These are phyloP conservation scores for Wickerhamiella slavikovae DNA, from an alignment of 805 yeast genomes.

Conservation along the genomic window DNA sequence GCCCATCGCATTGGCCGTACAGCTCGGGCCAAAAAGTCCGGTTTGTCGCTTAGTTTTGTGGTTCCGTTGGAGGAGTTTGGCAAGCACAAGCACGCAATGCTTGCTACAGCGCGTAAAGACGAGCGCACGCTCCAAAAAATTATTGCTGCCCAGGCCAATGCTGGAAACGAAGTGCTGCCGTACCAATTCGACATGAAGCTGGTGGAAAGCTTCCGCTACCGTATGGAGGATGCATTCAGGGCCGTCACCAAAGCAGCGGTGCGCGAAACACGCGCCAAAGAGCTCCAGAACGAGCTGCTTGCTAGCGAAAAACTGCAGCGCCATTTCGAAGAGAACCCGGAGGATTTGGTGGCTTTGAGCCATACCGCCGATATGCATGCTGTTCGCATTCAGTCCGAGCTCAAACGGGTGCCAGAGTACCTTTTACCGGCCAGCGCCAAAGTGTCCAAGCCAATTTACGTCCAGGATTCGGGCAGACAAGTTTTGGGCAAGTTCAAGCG, in stretches of 20 bases:
- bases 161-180: constrained; percentile 52
- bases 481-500: constrained; percentile 2
- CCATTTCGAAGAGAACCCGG: constrained; percentile 94
- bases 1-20: constrained; percentile 93
- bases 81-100: constrained; percentile 63
- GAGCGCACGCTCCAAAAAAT: constrained; percentile 69
- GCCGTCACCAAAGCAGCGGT: constrained; percentile 78
- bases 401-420: constrained; percentile 85
- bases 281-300: constrained; percentile 67
- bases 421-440: constrained; percentile 45
- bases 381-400: constrained; percentile 59
- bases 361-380: constrained; percentile 84
- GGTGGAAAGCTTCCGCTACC: constrained; percentile 85
- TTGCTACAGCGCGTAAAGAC: constrained; percentile 54
- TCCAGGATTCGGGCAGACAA: constrained; percentile 1
- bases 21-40: constrained; percentile 91
- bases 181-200: constrained; percentile 82
- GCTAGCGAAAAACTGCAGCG: constrained; percentile 79
- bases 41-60: constrained; percentile 85
- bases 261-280: constrained; percentile 83
- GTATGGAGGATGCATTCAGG: constrained; percentile 93
- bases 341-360: constrained; percentile 68
- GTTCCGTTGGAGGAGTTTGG: constrained; percentile 71
- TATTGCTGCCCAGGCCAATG: constrained; percentile 49
- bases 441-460: constrained; percentile 9